phyloP scores from a whole-genome alignment of 192 early-diverging fungal species.

The Backusella liffmaniae region DNA sequence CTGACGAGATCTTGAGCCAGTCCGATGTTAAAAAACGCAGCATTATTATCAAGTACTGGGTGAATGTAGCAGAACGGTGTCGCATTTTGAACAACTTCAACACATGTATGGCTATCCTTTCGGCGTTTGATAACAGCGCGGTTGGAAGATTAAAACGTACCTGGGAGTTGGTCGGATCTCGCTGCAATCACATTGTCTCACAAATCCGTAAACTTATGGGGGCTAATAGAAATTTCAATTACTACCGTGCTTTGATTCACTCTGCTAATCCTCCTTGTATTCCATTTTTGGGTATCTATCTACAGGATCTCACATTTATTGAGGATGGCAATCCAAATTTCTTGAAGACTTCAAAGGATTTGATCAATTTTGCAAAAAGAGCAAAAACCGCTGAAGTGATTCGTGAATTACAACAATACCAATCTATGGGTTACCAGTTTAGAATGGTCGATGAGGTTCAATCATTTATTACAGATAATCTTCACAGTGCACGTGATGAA shows the following conservation, averaged over 20 bases:
- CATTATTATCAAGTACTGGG: conserved; percentile 78
- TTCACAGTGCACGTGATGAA: conserved; percentile 70
- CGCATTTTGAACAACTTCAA: conserved; percentile 92
- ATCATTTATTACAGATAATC: conserved; percentile 64
- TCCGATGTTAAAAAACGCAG: conserved; percentile 79
- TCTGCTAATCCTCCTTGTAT: conserved; percentile 82
- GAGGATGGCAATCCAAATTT: conserved; percentile 89
- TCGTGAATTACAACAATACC: conserved; percentile 91
- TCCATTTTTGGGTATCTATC: conserved; percentile 79
- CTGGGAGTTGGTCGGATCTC: conserved; percentile 73
- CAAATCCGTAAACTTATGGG: conserved; percentile 75
- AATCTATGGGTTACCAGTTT: conserved; percentile 80
- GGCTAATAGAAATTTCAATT: conserved; percentile 78
- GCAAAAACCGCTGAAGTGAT: conserved; percentile 89
- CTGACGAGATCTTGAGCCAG: conserved; percentile 78
- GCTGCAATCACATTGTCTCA: conserved; percentile 57
- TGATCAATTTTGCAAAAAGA: conserved; percentile 95
- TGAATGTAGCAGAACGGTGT: conserved; percentile 82
- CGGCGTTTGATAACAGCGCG: conserved; percentile 85
- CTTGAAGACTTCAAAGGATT: conserved; percentile 54
- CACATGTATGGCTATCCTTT: conserved; percentile 87
- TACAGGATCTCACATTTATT: conserved; percentile 92
- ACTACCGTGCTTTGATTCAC: conserved; percentile 83
- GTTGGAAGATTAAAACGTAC: conserved; percentile 89
- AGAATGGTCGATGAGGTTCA: conserved; percentile 85